phyloP scores from a whole-genome alignment of 192 early-diverging fungal species.

The Rhizophagus clarus region DNA sequence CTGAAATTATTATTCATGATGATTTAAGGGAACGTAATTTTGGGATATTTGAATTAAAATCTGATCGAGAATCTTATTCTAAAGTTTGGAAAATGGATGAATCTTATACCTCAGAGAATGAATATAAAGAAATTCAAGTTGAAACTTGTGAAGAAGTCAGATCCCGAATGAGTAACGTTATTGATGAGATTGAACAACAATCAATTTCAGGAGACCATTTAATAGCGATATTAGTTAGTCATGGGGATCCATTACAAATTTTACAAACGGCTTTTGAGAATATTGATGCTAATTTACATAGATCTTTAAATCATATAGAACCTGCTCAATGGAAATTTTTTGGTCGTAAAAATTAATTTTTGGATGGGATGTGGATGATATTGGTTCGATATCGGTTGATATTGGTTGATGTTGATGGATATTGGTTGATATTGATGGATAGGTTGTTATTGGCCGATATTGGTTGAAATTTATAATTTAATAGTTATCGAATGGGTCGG shows the following conservation, averaged over 20 bases:
- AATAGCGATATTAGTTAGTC: slow-evolving; percentile 46
- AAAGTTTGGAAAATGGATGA: slow-evolving; percentile 8
- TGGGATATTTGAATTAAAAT: slow-evolving; percentile 49
- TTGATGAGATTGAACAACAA: slow-evolving; percentile 10
- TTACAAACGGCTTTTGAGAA: slow-evolving; percentile 47
- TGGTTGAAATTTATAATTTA: too few relatives aligned
- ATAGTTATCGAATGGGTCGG: too few relatives aligned
- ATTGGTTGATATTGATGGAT: too few relatives aligned
- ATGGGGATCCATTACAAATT: slow-evolving; percentile 59
- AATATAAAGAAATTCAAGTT: neutral
- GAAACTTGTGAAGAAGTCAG: neutral
- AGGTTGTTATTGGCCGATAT: too few relatives aligned
- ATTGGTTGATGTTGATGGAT: too few relatives aligned
- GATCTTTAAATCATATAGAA: slow-evolving; percentile 47
- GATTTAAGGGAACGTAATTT: slow-evolving; percentile 48
- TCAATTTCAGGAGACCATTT: neutral
- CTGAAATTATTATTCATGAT: slow-evolving; percentile 17
- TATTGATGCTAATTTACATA: slow-evolving; percentile 47
- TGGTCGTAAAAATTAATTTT: too few relatives aligned
- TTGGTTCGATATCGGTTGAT: too few relatives aligned
- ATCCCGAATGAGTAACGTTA: neutral
- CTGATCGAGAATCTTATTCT: slow-evolving; percentile 17
- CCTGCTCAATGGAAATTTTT: slow-evolving; percentile 49
- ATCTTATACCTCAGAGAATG: neutral
- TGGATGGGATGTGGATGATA: too few relatives aligned